A percentile compares a stretch with the other conserved stretches of the same genome.
Evolutionary conservation across 179 eudicot genomes (phyloP).

Genomic region (Beta corolliflora): DNA sequence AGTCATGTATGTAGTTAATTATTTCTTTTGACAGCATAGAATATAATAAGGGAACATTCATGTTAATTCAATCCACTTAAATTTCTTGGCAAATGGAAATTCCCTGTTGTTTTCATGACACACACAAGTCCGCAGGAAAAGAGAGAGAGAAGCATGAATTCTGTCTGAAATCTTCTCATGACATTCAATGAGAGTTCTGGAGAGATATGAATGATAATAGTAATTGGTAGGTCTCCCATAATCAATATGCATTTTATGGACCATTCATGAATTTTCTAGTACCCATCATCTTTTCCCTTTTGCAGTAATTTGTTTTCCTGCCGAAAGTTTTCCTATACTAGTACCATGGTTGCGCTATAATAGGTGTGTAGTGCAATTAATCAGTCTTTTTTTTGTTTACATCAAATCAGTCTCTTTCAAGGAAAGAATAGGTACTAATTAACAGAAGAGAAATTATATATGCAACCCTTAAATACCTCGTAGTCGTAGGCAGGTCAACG

Average conservation of each 20-base stretch:
- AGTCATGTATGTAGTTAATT: not conserved
- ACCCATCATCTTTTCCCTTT: too few relatives aligned
- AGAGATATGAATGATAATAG: not conserved
- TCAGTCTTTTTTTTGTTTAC: too few relatives aligned
- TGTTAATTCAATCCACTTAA: not conserved
- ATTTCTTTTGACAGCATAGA: too few relatives aligned
- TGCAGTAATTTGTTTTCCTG: too few relatives aligned
- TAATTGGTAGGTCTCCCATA: not conserved
- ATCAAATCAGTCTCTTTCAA: too few relatives aligned
- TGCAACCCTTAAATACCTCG: too few relatives aligned
- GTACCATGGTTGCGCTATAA: too few relatives aligned
- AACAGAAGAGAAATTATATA: too few relatives aligned
- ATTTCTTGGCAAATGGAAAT: not conserved
- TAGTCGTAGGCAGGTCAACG: too few relatives aligned
- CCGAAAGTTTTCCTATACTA: too few relatives aligned
- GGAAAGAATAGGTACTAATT: too few relatives aligned
- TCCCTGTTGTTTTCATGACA: not conserved
- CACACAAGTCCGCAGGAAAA: not conserved
- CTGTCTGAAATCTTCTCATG: not conserved
- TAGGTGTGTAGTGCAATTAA: too few relatives aligned
- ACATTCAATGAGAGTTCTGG: not conserved
- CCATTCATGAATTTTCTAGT: not conserved
- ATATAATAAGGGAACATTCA: not conserved
- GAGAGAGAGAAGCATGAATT: conserved; percentile 3
- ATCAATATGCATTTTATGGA: not conserved